These are phyloP conservation scores for Fusarium redolens DNA, from an alignment of 2,329 filamentous ascomycete species.

Conservation along the genomic window DNA sequence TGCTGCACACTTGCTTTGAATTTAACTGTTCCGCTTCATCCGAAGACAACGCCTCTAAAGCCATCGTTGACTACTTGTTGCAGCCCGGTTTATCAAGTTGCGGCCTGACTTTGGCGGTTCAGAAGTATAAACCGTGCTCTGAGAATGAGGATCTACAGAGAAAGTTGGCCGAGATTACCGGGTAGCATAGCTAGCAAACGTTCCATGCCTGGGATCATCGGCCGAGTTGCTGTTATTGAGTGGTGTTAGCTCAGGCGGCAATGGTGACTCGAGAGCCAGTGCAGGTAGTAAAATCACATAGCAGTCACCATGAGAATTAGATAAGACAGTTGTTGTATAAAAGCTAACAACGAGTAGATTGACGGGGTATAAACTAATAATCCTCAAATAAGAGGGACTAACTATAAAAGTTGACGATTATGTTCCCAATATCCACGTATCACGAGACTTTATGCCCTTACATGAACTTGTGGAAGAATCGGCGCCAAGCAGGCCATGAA, in stretches of 20 bases:
- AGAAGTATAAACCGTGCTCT: background rate
- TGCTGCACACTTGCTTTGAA: rapidly evolving
- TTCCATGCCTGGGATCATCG: background rate
- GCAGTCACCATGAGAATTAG: too few relatives aligned
- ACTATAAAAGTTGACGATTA: slow-evolving; percentile 11
- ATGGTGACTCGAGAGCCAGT: background rate
- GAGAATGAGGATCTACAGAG: background rate
- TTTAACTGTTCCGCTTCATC: background rate
- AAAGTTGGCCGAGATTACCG: too few relatives aligned
- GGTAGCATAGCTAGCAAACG: too few relatives aligned
- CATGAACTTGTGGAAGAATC: slow-evolving; percentile 33
- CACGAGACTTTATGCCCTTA: background rate
- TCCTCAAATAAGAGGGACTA: slow-evolving; percentile 5
- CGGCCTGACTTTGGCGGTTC: background rate
- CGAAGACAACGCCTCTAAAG: background rate
- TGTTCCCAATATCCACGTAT: background rate
- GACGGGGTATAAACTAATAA: slow-evolving; percentile 30
- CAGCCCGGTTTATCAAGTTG: rapidly evolving
- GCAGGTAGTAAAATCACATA: too few relatives aligned
- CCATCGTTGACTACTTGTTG: rapidly evolving
- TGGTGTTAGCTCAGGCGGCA: rapidly evolving
- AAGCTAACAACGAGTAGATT: slow-evolving; percentile 18
- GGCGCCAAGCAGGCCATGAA: slow-evolving; percentile 61
- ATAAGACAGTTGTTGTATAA: background rate
- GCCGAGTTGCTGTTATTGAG: rapidly evolving